Percentiles rank a stretch among this genome's conserved stretches.
Evolutionary conservation across 257 asterid species (phyloP).

Genomic region (Salvia hispanica): DNA sequence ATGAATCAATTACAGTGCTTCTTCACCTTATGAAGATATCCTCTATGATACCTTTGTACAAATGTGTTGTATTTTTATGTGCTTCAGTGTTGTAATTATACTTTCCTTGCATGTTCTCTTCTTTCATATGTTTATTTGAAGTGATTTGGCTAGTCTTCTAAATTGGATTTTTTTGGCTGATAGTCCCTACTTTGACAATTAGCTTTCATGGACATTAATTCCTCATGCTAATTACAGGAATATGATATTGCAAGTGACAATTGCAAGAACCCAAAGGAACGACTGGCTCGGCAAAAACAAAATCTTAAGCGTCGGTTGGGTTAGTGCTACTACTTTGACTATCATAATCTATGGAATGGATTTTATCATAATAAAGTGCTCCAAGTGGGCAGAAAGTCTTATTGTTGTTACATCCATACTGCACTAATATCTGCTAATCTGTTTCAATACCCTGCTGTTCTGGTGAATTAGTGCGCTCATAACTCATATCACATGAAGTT

Average conservation of each 20-base stretch:
- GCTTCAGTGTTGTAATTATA: conserved; percentile 5
- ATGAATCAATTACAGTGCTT: not conserved
- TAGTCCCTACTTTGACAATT: not conserved
- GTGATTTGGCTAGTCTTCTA: conserved; percentile 18
- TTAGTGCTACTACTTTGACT: conserved; percentile 44
- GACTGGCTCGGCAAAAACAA: conserved; percentile 91
- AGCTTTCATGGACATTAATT: conserved; percentile 26
- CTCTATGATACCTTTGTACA: conserved; percentile 7
- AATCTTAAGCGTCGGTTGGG: conserved; percentile 91
- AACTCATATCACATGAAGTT: conserved; percentile 18
- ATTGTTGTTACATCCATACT: conserved; percentile 22
- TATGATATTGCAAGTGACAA: conserved; percentile 80
- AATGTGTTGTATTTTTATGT: conserved; percentile 10
- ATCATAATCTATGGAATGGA: conserved; percentile 12
- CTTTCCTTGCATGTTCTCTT: not conserved
- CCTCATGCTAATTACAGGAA: conserved; percentile 59
- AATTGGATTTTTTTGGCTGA: conserved; percentile 24
- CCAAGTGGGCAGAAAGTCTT: conserved; percentile 12
- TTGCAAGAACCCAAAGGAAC: conserved; percentile 81
- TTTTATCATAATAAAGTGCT: not conserved
- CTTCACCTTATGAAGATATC: conserved; percentile 10
- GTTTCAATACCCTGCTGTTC: conserved; percentile 7
- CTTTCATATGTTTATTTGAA: not conserved
- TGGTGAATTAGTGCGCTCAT: conserved; percentile 8
- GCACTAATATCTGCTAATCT: conserved; percentile 15